Evolutionary conservation across 2,329 filamentous ascomycete genomes (phyloP).

Genomic region (Ampelomyces quisqualis): DNA sequence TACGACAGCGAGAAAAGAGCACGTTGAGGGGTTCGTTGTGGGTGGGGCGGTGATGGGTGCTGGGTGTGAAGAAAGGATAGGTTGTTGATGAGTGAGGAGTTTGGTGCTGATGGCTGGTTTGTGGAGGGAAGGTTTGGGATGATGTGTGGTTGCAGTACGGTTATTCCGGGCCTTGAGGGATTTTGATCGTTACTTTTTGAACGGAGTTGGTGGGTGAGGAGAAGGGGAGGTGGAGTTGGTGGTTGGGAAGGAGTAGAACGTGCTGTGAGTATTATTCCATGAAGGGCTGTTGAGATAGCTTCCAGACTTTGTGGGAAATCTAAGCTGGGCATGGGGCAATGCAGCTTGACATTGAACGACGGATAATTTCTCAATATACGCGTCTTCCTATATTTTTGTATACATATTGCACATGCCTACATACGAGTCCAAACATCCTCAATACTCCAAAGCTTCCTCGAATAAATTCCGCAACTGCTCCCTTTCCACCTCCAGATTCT

Average conservation of each 20-base stretch:
- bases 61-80: conserved; percentile 51
- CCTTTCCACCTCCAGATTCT: conserved; percentile 50
- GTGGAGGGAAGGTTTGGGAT: background rate
- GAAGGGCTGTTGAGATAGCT: no score
- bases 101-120: background rate
- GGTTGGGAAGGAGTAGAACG: conserved; percentile 29
- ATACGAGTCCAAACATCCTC: conserved; percentile 3
- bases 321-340: no score
- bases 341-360: no score
- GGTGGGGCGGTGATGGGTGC: conserved; percentile 66
- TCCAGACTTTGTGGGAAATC: no score
- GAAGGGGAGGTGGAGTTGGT: conserved; percentile 53
- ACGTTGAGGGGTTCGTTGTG: conserved; percentile 71
- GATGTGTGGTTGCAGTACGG: conserved; percentile 49
- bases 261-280: background rate
- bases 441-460: conserved; percentile 50
- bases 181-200: conserved; percentile 66
- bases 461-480: conserved; percentile 52
- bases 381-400: no score
- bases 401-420: no score
- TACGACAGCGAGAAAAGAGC: conserved; percentile 61
- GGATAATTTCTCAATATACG: no score
- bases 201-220: conserved; percentile 52
- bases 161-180: conserved; percentile 69
- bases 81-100: conserved; percentile 63